phyloP scores from a whole-genome alignment of 371 early-diverging fungal genomes.

The Mucor lusitanicus region DNA sequence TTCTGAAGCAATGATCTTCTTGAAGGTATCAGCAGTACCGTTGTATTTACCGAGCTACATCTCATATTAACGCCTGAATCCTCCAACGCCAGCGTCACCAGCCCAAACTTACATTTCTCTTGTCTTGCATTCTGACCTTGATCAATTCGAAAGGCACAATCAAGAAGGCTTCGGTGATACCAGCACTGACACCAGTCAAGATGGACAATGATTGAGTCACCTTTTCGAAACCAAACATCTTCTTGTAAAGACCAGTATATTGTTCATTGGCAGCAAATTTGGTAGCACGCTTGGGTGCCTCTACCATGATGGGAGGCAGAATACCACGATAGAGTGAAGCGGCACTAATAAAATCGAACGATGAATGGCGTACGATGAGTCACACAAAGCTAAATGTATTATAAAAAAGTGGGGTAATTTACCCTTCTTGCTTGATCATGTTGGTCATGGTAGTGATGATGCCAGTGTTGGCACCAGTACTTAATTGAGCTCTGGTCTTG shows the following conservation, averaged over 20 bases:
- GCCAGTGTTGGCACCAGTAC: conserved; percentile 63
- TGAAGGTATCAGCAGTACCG: conserved; percentile 72
- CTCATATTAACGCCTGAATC: background rate
- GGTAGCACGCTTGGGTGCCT: conserved; percentile 97
- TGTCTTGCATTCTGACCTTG: conserved; percentile 93
- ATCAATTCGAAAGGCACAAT: conserved; percentile 94
- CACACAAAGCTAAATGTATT: conserved; percentile 3
- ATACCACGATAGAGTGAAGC: conserved; percentile 92
- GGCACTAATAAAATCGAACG: conserved; percentile 40
- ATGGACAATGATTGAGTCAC: conserved; percentile 80
- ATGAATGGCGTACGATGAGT: conserved; percentile 5
- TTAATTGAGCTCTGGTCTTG: conserved; percentile 96
- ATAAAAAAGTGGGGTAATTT: conserved; percentile 25
- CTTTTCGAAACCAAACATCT: conserved; percentile 69
- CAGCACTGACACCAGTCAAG: conserved; percentile 92
- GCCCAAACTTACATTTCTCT: conserved; percentile 60
- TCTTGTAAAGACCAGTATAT: conserved; percentile 73
- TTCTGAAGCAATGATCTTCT: conserved; percentile 74
- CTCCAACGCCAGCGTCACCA: background rate
- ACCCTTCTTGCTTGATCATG: conserved; percentile 94
- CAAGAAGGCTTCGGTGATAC: conserved; percentile 89
- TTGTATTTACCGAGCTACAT: conserved; percentile 73
- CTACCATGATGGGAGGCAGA: conserved; percentile 94
- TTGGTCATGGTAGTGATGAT: conserved; percentile 48
- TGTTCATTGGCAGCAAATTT: conserved; percentile 96